Percentiles rank a stretch among this genome's conserved stretches.
These are phyloP conservation scores for Apophysomyces ossiformis DNA, from an alignment of 371 early-diverging fungal genomes.

Conservation along the genomic window DNA sequence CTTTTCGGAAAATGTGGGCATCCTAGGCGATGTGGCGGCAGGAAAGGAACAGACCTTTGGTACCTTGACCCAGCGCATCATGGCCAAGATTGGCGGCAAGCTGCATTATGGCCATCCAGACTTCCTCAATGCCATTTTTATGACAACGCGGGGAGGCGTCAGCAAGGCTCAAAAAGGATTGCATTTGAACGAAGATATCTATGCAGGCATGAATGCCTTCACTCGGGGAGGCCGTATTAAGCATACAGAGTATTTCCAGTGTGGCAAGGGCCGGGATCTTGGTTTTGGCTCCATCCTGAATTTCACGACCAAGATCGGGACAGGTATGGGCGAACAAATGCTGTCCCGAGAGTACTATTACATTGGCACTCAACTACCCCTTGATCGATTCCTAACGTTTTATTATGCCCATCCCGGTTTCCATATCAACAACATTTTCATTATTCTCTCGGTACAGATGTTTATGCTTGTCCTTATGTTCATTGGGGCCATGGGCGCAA, in stretches of 20 bases:
- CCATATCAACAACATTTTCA: conserved; percentile 91
- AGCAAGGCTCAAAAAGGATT: conserved; percentile 92
- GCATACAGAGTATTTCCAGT: conserved; percentile 92
- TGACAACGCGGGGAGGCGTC: conserved; percentile 89
- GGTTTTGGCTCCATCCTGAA: conserved; percentile 90
- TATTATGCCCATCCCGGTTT: conserved; percentile 92
- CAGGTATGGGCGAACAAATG: conserved; percentile 95
- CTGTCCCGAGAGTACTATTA: conserved; percentile 91
- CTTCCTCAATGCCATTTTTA: conserved; percentile 87
- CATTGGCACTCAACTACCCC: conserved; percentile 81
- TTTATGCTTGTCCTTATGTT: conserved; percentile 82
- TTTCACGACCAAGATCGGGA: conserved; percentile 91
- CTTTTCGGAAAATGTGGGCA: conserved; percentile 88
- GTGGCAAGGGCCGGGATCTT: conserved; percentile 92
- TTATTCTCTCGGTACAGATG: conserved; percentile 85
- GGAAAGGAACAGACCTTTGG: conserved; percentile 93
- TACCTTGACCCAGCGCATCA: conserved; percentile 85
- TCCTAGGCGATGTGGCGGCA: conserved; percentile 90
- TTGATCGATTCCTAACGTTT: conserved; percentile 88
- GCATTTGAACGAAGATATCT: conserved; percentile 93
- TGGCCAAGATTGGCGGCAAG: conserved; percentile 85
- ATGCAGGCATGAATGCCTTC: conserved; percentile 91
- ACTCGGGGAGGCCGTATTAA: conserved; percentile 87
- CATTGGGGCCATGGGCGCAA: conserved; percentile 72
- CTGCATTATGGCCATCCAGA: conserved; percentile 94